phyloP scores from a whole-genome alignment of 139 green algal genomes.

The Chlamydomonas applanata region DNA sequence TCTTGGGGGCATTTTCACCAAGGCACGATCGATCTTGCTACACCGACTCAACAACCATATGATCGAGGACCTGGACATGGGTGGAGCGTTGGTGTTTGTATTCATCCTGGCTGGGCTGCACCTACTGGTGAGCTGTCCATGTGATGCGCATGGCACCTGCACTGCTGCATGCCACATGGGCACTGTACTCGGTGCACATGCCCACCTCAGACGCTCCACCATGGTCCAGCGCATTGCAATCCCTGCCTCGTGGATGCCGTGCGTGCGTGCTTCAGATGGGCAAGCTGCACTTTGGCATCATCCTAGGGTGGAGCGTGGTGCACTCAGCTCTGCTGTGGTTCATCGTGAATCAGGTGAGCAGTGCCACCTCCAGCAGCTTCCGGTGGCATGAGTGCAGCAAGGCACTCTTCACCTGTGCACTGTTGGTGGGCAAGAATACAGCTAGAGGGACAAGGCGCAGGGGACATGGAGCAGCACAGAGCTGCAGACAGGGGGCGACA shows the following conservation, averaged over 20 bases:
- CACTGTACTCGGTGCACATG: no score
- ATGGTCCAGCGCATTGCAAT: no score
- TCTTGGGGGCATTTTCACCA: slow-evolving; percentile 73
- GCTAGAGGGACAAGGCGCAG: no score
- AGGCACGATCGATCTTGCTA: slow-evolving; percentile 68
- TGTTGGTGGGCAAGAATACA: no score
- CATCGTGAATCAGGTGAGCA: slow-evolving; percentile 55
- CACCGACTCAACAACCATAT: slow-evolving; percentile 53
- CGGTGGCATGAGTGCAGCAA: slow-evolving; percentile 12
- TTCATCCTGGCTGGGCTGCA: slow-evolving; percentile 73
- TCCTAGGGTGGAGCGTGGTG: slow-evolving; percentile 91
- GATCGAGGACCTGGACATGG: slow-evolving; percentile 85
- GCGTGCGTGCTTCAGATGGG: slow-evolving; percentile 55
- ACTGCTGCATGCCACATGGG: slow-evolving; percentile 1
- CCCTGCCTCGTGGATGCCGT: no score
- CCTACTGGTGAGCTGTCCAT: slow-evolving; percentile 71
- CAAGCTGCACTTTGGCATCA: slow-evolving; percentile 93
- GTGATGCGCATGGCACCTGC: neutral
- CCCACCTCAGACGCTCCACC: no score
- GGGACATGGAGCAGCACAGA: no score
- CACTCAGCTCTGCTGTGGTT: slow-evolving; percentile 76
- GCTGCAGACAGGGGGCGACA: no score
- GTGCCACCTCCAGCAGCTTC: no score
- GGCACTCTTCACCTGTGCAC: no score
- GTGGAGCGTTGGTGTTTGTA: slow-evolving; percentile 84